Evolutionary conservation across 2,329 filamentous ascomycete species (phyloP).

Genomic region (Aspergillus tanneri): DNA sequence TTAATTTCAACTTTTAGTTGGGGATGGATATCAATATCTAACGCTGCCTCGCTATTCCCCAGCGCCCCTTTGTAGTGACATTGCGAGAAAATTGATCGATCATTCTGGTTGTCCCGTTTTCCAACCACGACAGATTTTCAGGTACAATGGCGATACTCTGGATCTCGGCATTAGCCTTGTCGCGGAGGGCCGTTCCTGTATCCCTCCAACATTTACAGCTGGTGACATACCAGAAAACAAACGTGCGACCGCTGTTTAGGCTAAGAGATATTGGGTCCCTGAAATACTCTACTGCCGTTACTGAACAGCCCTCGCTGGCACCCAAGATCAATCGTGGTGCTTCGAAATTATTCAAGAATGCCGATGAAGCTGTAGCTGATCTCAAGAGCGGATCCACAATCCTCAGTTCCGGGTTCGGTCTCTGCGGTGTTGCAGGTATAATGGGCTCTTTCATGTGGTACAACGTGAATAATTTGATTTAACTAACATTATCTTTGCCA

Average conservation of each 20-base stretch:
- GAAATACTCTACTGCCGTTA: constrained; percentile 24
- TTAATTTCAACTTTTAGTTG: too few relatives aligned
- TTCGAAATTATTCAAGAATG: constrained; percentile 45
- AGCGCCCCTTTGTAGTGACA: too few relatives aligned
- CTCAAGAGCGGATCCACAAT: constrained; percentile 68
- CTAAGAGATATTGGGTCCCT: constrained; percentile 4
- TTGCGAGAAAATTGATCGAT: too few relatives aligned
- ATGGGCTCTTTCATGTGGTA: background rate
- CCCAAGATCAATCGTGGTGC: constrained; percentile 31
- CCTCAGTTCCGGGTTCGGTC: constrained; percentile 76
- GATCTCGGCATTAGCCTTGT: constrained; percentile 24
- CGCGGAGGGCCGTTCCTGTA: constrained; percentile 24
- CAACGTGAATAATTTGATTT: background rate
- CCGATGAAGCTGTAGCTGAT: constrained; percentile 68
- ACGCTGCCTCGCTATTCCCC: too few relatives aligned
- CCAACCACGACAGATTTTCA: too few relatives aligned
- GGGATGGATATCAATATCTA: too few relatives aligned
- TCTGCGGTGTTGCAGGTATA: constrained; percentile 71
- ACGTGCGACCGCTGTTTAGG: constrained; percentile 12
- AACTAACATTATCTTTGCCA: constrained; percentile 21
- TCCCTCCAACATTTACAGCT: constrained; percentile 25
- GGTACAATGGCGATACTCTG: constrained; percentile 28
- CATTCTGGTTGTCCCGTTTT: constrained; percentile 3
- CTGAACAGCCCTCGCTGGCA: constrained; percentile 18
- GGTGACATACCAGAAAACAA: constrained; percentile 17